A percentile compares a stretch with the other conserved stretches of the same genome.
Conservation (phyloP, 805 yeast species). For the Lipomyces yamadae region DNA sequence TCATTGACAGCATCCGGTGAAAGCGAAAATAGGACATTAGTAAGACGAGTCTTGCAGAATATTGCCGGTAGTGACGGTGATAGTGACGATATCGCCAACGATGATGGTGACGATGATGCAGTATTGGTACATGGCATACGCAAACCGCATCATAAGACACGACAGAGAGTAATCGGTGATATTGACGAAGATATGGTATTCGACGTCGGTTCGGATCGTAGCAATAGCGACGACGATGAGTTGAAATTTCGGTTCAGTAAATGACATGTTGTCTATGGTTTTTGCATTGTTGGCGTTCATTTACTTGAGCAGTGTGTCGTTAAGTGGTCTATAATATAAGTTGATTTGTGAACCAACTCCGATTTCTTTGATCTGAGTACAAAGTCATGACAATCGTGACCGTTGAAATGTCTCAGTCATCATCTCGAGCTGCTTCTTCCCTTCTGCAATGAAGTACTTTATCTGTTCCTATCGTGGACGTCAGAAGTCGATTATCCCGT, state of each 20-base stretch:
- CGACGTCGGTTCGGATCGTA: background rate
- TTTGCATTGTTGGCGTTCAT: background rate
- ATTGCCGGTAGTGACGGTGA: conserved; percentile 7
- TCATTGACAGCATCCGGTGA: background rate
- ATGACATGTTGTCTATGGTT: background rate
- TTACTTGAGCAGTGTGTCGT: background rate
- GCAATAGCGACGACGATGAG: conserved; percentile 18
- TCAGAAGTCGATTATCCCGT: background rate
- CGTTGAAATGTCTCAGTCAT: conserved; percentile 23
- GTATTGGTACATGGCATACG: background rate
- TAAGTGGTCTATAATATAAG: background rate
- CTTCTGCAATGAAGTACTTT: conserved; percentile 21
- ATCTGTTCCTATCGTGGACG: conserved; percentile 16
- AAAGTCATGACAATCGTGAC: conserved; percentile 12
- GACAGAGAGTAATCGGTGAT: background rate
- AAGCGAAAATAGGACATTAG: conserved; percentile 4
- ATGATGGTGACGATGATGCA: background rate
- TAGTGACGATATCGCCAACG: conserved; percentile 10
- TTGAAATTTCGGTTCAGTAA: conserved; percentile 20
- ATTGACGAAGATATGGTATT: background rate
- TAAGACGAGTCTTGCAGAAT: background rate
- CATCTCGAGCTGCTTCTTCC: conserved; percentile 25
- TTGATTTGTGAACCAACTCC: background rate
- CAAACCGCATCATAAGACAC: background rate
- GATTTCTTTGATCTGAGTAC: background rate